These are phyloP conservation scores for Polygonum maritimum DNA, from an alignment of 148 eudicot genomes.

Conservation along the genomic window DNA sequence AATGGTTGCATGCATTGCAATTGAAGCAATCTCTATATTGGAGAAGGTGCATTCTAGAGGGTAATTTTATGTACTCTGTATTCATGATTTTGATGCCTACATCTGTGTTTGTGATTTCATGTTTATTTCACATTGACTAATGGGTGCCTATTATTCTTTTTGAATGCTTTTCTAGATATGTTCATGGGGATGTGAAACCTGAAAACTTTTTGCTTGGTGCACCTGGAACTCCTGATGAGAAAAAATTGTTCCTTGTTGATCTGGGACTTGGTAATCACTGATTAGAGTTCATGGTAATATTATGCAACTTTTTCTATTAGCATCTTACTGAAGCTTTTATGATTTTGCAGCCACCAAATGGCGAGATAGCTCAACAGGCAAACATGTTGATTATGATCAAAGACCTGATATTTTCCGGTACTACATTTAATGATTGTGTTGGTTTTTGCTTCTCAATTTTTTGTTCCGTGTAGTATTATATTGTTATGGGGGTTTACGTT, in stretches of 20 bases:
- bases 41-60: slow-evolving; percentile 92
- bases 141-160: not conserved
- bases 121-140: not conserved
- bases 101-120: not conserved
- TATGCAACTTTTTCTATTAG: not conserved
- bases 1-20: slow-evolving; percentile 96
- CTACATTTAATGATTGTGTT: not conserved
- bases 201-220: slow-evolving; percentile 94
- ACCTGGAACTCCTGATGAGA: slow-evolving; percentile 75
- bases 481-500: not conserved
- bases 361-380: slow-evolving; percentile 58
- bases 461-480: not conserved
- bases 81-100: not conserved
- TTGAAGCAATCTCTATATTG: slow-evolving; percentile 84
- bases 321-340: not conserved
- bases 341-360: slow-evolving; percentile 61
- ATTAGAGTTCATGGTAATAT: not conserved
- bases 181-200: slow-evolving; percentile 96
- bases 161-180: slow-evolving; percentile 38
- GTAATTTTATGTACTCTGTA: slow-evolving; percentile 23
- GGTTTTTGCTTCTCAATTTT: slow-evolving; percentile 7
- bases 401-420: slow-evolving; percentile 93
- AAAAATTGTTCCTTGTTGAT: slow-evolving; percentile 81
- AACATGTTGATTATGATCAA: slow-evolving; percentile 91
- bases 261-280: slow-evolving; percentile 64